A percentile compares a stretch with the other conserved stretches of the same genome.
phyloP scores from a whole-genome alignment of 2,329 filamentous ascomycete species.

The Parafenestella ontariensis region DNA sequence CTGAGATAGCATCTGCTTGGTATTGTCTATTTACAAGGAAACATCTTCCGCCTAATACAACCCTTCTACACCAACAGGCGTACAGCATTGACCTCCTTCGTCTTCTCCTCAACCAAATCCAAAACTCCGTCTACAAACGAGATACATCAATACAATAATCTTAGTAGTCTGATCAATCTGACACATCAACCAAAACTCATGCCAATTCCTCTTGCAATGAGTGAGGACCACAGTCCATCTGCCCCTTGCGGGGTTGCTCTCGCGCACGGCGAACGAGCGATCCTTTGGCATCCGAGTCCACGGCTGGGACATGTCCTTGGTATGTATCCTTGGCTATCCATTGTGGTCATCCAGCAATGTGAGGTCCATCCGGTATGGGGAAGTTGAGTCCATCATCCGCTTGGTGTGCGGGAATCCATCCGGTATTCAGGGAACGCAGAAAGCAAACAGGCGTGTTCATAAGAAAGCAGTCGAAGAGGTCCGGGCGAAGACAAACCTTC shows the following conservation, averaged over 20 bases:
- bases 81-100: conserved; percentile 5
- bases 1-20: not conserved
- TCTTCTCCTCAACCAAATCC: conserved; percentile 5
- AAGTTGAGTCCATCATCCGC: conserved; percentile 32
- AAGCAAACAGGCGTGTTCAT: conserved; percentile 30
- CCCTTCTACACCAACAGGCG: not conserved
- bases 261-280: conserved; percentile 25
- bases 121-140: conserved; percentile 7
- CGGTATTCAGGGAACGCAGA: conserved; percentile 29
- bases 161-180: conserved; percentile 30
- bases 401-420: conserved; percentile 31
- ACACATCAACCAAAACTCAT: conserved; percentile 33
- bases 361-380: conserved; percentile 31
- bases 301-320: conserved; percentile 34
- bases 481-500: conserved; percentile 42
- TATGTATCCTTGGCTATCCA: conserved; percentile 23
- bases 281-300: conserved; percentile 29
- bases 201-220: conserved; percentile 35
- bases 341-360: conserved; percentile 17
- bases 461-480: conserved; percentile 25
- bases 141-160: conserved; percentile 16
- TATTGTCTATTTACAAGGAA: not conserved
- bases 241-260: conserved; percentile 25
- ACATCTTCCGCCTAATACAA: not conserved
- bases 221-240: conserved; percentile 29